Conservation (phyloP, 208 protist genomes). For the Leishmania mexicana region DNA sequence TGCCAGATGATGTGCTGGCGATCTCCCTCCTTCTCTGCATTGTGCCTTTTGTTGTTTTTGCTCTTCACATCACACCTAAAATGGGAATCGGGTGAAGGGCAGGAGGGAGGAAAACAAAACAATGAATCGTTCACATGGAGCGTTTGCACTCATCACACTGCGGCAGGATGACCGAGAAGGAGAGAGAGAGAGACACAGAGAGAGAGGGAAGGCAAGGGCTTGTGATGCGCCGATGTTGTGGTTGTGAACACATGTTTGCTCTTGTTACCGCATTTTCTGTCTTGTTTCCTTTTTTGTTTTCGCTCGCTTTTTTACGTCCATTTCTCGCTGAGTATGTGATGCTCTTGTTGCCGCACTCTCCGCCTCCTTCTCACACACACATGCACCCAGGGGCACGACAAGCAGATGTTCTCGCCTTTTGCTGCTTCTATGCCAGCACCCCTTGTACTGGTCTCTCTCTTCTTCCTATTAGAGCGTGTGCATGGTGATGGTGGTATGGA, state of each 20-base stretch:
- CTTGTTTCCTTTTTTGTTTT: too few species aligned
- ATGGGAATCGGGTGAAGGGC: too few species aligned
- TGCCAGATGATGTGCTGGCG: background rate
- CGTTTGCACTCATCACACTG: background rate
- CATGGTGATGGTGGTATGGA: background rate
- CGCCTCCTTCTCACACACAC: background rate
- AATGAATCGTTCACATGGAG: background rate
- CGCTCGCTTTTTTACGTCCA: background rate
- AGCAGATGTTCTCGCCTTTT: background rate
- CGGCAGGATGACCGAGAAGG: background rate
- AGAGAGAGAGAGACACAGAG: background rate
- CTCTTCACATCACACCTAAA: too few species aligned
- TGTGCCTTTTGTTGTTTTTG: background rate
- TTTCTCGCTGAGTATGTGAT: background rate
- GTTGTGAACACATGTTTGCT: background rate
- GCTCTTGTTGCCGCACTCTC: background rate
- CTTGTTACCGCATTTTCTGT: background rate
- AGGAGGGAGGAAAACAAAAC: background rate
- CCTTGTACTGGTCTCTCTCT: background rate
- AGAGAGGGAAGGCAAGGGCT: background rate
- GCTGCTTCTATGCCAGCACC: background rate
- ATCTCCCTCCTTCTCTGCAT: background rate
- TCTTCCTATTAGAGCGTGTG: background rate
- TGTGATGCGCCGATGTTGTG: background rate
- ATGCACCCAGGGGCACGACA: background rate